Evolutionary conservation across 768 basidiomycete species (phyloP).

Genomic region (Ephemerocybe angulata): DNA sequence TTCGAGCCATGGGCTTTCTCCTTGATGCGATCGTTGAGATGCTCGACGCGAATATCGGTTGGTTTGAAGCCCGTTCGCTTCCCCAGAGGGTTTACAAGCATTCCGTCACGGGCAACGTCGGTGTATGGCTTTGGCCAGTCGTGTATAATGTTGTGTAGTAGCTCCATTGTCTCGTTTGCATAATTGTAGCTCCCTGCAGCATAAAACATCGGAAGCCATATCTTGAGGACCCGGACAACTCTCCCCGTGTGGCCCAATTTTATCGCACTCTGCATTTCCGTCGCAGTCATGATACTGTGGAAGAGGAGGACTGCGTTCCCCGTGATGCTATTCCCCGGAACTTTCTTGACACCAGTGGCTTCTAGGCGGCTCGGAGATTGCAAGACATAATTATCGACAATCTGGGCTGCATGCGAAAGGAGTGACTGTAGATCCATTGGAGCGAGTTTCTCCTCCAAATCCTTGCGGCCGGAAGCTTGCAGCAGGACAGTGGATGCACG

Average conservation of each 20-base stretch:
- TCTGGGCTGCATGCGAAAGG: neutral
- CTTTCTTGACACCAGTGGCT: neutral
- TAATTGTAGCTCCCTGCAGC: slow-evolving; percentile 21
- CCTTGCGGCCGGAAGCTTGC: neutral
- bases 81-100: slow-evolving; percentile 21
- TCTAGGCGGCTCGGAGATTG: slow-evolving; percentile 5
- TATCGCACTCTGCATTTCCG: slow-evolving; percentile 18
- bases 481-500: neutral
- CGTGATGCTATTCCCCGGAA: slow-evolving; percentile 3
- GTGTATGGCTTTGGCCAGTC: slow-evolving; percentile 16
- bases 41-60: slow-evolving; percentile 23
- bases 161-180: slow-evolving; percentile 22
- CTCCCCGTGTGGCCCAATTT: slow-evolving; percentile 18
- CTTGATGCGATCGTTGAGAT: slow-evolving; percentile 22
- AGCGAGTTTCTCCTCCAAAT: neutral
- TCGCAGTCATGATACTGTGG: slow-evolving; percentile 16
- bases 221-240: slow-evolving; percentile 17
- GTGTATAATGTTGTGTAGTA: slow-evolving; percentile 18
- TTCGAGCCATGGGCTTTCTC: slow-evolving; percentile 19
- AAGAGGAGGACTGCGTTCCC: slow-evolving; percentile 9
- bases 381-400: neutral
- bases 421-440: neutral
- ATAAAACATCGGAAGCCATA: slow-evolving; percentile 19
- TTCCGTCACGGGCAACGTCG: slow-evolving; percentile 12
- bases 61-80: slow-evolving; percentile 15